Evolutionary conservation across 495 filamentous ascomycete genomes (phyloP).

Genomic region (Tuber brumale): DNA sequence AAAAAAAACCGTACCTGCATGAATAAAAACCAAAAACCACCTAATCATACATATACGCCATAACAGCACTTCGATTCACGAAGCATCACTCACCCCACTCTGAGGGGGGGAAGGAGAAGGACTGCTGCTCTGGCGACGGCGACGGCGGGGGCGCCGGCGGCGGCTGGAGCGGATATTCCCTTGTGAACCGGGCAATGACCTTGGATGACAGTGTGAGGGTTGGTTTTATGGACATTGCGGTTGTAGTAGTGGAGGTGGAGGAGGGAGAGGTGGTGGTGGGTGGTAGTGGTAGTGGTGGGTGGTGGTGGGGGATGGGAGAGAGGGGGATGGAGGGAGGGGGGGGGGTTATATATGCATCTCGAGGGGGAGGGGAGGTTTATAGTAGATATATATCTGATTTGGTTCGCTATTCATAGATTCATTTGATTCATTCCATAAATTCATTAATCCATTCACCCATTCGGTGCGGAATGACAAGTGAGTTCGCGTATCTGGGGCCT

Average conservation of each 20-base stretch:
- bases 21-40: neutral
- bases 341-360: slow-evolving; percentile 12
- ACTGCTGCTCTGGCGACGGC: slow-evolving; percentile 17
- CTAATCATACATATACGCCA: neutral
- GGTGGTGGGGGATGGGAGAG: neutral
- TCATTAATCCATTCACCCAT: no score
- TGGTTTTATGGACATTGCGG: neutral
- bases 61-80: neutral
- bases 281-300: neutral
- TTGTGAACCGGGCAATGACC: slow-evolving; percentile 18
- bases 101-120: slow-evolving; percentile 14
- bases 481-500: neutral
- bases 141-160: slow-evolving; percentile 35
- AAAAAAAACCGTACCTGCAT: neutral
- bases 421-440: neutral
- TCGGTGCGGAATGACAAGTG: neutral
- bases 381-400: slow-evolving; percentile 13
- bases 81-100: slow-evolving; percentile 10
- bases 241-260: no score
- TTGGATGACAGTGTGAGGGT: neutral
- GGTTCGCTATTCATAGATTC: neutral
- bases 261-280: no score
- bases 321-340: slow-evolving; percentile 12
- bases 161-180: slow-evolving; percentile 26
- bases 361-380: slow-evolving; percentile 19